Conservation (phyloP, 2,329 filamentous ascomycete genomes). For the Apiospora aurea region DNA sequence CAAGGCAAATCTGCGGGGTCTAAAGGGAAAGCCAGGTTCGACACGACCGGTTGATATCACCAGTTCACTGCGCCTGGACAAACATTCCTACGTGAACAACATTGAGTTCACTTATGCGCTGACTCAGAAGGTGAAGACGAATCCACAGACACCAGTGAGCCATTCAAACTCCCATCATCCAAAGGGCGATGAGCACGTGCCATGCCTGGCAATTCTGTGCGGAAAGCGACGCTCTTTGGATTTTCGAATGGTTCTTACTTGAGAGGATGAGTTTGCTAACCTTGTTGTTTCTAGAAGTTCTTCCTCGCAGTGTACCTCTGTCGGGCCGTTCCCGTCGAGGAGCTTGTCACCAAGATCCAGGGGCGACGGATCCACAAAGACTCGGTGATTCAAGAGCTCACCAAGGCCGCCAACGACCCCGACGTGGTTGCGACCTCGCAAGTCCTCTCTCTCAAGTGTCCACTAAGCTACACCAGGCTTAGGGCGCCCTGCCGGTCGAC, state of each 20-base stretch:
- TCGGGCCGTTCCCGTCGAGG: slow-evolving; percentile 72
- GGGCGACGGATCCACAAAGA: slow-evolving; percentile 79
- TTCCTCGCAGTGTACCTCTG: slow-evolving; percentile 80
- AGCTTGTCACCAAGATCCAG: slow-evolving; percentile 72
- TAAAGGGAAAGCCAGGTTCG: slow-evolving; percentile 96
- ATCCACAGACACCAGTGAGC: slow-evolving; percentile 40
- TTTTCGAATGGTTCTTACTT: background rate
- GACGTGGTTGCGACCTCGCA: slow-evolving; percentile 91
- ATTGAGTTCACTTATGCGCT: slow-evolving; percentile 91
- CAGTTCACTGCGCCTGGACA: slow-evolving; percentile 71
- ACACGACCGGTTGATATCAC: slow-evolving; percentile 95
- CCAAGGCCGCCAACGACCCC: slow-evolving; percentile 80
- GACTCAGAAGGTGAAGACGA: slow-evolving; percentile 75
- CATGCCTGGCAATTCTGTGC: background rate
- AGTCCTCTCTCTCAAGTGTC: slow-evolving; percentile 91
- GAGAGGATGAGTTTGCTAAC: slow-evolving; percentile 17
- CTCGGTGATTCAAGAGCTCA: slow-evolving; percentile 83
- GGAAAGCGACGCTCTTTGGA: slow-evolving; percentile 4
- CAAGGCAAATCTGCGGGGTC: slow-evolving; percentile 89
- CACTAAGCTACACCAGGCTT: slow-evolving; percentile 85
- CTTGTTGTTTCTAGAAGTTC: slow-evolving; percentile 64
- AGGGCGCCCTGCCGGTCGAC: slow-evolving; percentile 79
- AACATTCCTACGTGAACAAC: slow-evolving; percentile 73
- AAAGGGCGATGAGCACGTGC: slow-evolving; percentile 27
- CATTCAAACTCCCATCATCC: slow-evolving; percentile 30